Percentiles rank a stretch among this genome's conserved stretches.
Conservation (phyloP, 371 early-diverging fungal genomes). For the Massospora cicadina region DNA sequence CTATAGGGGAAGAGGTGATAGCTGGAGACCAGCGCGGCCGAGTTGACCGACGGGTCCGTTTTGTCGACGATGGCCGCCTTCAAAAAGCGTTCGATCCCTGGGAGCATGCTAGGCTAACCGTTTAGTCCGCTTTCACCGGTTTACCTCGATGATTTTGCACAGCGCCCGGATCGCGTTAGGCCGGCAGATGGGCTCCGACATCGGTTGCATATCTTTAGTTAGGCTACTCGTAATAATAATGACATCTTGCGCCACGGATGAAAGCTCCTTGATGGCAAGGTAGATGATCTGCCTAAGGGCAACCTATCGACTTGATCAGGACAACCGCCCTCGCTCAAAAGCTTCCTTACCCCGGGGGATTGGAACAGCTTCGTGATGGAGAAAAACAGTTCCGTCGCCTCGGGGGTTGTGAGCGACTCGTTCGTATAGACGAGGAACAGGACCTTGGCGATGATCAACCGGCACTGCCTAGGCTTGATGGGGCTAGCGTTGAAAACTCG, state of each 20-base stretch:
- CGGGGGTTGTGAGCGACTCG: slow-evolving; percentile 70
- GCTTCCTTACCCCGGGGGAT: slow-evolving; percentile 65
- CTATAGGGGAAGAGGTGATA: slow-evolving; percentile 67
- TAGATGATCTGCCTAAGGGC: slow-evolving; percentile 91
- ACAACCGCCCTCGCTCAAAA: not conserved
- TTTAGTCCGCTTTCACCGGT: slow-evolving; percentile 11
- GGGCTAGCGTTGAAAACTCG: slow-evolving; percentile 93
- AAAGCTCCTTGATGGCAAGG: slow-evolving; percentile 88
- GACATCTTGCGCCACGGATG: slow-evolving; percentile 83
- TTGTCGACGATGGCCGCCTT: slow-evolving; percentile 96
- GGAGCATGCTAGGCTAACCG: slow-evolving; percentile 71
- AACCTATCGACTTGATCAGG: slow-evolving; percentile 24
- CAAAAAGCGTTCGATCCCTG: slow-evolving; percentile 85
- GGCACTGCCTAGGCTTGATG: slow-evolving; percentile 84
- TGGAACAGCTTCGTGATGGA: slow-evolving; percentile 94
- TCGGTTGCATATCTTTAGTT: slow-evolving; percentile 92
- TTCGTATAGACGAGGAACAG: slow-evolving; percentile 78
- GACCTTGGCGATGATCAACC: slow-evolving; percentile 79
- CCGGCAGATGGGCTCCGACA: slow-evolving; percentile 71
- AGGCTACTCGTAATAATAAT: slow-evolving; percentile 92
- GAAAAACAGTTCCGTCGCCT: slow-evolving; percentile 95
- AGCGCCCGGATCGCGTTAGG: slow-evolving; percentile 93
- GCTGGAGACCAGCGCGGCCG: slow-evolving; percentile 84
- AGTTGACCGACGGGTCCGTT: slow-evolving; percentile 60
- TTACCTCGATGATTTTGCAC: slow-evolving; percentile 85